Percentiles rank a stretch among this genome's conserved stretches.
These are phyloP conservation scores for Ophiostoma tasmaniense DNA, from an alignment of 2,329 filamentous ascomycete species.

Conservation along the genomic window DNA sequence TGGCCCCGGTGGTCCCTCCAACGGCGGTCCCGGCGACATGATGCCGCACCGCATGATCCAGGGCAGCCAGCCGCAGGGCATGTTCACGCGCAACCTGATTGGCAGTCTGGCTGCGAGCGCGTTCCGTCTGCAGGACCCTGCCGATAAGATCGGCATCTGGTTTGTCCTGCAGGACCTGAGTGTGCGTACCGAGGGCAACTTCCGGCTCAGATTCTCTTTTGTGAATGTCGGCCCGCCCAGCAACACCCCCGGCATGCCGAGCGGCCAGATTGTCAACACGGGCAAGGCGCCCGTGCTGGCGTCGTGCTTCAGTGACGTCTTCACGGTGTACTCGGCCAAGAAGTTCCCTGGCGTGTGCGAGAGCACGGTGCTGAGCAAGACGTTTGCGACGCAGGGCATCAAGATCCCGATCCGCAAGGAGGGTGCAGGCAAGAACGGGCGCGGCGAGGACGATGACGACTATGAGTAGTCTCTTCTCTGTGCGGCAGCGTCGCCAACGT, in stretches of 20 bases:
- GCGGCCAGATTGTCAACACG: constrained; percentile 52
- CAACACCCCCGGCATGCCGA: constrained; percentile 27
- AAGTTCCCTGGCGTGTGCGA: constrained; percentile 98
- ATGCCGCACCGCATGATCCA: constrained; percentile 30
- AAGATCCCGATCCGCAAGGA: constrained; percentile 96
- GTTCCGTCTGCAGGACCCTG: constrained; percentile 68
- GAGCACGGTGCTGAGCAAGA: constrained; percentile 82
- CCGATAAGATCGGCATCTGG: constrained; percentile 84
- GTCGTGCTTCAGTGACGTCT: constrained; percentile 75
- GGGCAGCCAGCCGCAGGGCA: constrained; percentile 56
- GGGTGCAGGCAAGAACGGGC: constrained; percentile 44
- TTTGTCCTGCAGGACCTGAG: constrained; percentile 94
- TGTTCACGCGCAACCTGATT: constrained; percentile 93
- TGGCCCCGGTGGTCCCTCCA: constrained; percentile 21
- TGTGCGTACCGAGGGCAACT: constrained; percentile 83
- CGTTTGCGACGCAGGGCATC: constrained; percentile 86
- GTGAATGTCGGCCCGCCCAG: constrained; percentile 65
- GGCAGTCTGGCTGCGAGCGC: constrained; percentile 85
- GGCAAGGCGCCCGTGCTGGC: constrained; percentile 75
- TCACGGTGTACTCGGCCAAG: constrained; percentile 93
- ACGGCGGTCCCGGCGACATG: constrained; percentile 27
- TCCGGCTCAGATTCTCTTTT: constrained; percentile 71
- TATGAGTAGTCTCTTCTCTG: constrained; percentile 8
- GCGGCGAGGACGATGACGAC: constrained; percentile 41
- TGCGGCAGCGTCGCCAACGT: too few species aligned